phyloP scores from a whole-genome alignment of 2,329 filamentous ascomycete species.

The Aspergillus luchuensis region DNA sequence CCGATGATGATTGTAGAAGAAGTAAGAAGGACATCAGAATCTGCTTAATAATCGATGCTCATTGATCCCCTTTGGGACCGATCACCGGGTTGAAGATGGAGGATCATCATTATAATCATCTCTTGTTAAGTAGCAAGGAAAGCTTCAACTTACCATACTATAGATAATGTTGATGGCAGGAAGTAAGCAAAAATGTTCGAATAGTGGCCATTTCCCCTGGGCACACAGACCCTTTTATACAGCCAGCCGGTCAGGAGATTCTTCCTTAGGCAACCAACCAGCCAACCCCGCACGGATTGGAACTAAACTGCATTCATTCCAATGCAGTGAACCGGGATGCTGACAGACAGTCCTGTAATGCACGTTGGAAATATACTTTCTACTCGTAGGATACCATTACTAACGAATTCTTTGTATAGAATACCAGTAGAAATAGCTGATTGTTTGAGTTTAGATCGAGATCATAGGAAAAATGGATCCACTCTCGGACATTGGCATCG shows the following conservation, averaged over 20 bases:
- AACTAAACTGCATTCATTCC: not conserved
- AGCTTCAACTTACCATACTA: not conserved
- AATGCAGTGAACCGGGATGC: not conserved
- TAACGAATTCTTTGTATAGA: too few relatives aligned
- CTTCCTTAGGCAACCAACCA: too few relatives aligned
- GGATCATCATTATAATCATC: not conserved
- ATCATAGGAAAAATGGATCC: not conserved
- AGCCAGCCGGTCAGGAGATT: not conserved
- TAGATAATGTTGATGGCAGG: not conserved
- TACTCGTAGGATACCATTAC: too few relatives aligned
- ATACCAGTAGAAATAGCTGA: too few relatives aligned
- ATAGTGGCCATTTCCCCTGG: not conserved
- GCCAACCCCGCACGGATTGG: constrained; percentile 3
- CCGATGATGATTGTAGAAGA: not conserved
- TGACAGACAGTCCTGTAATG: too few relatives aligned
- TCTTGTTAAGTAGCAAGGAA: not conserved
- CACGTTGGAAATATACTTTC: too few relatives aligned
- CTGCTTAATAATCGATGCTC: constrained; percentile 5
- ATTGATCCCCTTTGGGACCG: not conserved
- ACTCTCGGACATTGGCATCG: not conserved
- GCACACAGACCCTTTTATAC: not conserved
- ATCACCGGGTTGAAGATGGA: constrained; percentile 9
- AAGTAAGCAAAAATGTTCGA: not conserved
- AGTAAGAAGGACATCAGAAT: not conserved
- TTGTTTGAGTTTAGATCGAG: too few relatives aligned